These are phyloP conservation scores for Alternaria novae-zelandiae DNA, from an alignment of 2,329 filamentous ascomycete species.

Conservation along the genomic window DNA sequence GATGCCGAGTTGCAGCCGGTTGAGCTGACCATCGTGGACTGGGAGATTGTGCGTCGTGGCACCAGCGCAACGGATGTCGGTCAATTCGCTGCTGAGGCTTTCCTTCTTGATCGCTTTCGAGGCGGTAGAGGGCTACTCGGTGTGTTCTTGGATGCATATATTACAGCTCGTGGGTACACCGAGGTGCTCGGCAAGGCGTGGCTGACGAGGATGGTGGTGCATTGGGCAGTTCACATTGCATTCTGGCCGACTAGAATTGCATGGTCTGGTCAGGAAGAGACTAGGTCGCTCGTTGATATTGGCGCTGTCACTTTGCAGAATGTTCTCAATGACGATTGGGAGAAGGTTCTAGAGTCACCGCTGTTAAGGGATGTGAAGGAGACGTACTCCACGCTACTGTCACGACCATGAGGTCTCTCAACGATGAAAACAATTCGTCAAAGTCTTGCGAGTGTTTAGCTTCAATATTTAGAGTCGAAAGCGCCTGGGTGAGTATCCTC, in stretches of 20 bases:
- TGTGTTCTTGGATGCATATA: slow-evolving; percentile 40
- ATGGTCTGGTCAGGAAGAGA: slow-evolving; percentile 38
- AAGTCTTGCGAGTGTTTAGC: too few relatives aligned
- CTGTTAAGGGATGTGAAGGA: slow-evolving; percentile 18
- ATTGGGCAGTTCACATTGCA: slow-evolving; percentile 46
- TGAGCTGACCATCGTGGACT: slow-evolving; percentile 44
- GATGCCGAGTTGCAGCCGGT: neutral
- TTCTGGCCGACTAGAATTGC: slow-evolving; percentile 43
- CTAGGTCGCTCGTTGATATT: slow-evolving; percentile 32
- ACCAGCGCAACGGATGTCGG: slow-evolving; percentile 46
- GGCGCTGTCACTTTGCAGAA: slow-evolving; percentile 22
- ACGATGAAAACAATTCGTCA: neutral
- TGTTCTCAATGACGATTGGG: slow-evolving; percentile 27
- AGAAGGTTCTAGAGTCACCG: slow-evolving; percentile 18
- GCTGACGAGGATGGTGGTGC: slow-evolving; percentile 37
- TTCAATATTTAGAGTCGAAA: rapidly evolving
- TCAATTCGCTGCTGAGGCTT: slow-evolving; percentile 48
- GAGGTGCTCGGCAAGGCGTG: slow-evolving; percentile 24
- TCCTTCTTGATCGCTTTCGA: slow-evolving; percentile 44
- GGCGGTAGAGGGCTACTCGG: slow-evolving; percentile 34
- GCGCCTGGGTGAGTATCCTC: neutral
- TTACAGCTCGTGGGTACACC: neutral
- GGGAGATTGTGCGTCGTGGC: slow-evolving; percentile 45
- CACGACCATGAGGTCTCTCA: neutral
- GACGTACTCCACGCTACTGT: slow-evolving; percentile 4